A percentile compares a stretch with the other conserved stretches of the same genome.
Conservation (phyloP, 805 yeast genomes). For the Saccharomycopsis selenospora region DNA sequence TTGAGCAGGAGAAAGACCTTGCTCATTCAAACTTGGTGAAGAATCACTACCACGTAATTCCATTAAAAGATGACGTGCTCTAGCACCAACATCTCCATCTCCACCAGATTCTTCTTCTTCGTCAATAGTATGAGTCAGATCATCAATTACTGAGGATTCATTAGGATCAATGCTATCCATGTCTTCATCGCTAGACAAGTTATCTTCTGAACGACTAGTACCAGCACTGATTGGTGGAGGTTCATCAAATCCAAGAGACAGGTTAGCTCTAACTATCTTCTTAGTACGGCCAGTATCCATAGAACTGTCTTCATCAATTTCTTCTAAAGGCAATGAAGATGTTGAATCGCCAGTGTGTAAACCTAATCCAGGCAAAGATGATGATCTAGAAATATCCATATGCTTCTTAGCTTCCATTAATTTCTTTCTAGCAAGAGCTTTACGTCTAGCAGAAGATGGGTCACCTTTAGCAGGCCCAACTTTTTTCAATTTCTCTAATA, state of each 20-base stretch:
- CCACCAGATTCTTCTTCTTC: constrained; percentile 12
- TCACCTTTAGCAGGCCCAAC: constrained; percentile 42
- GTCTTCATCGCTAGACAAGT: neutral
- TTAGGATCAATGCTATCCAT: neutral
- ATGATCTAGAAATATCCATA: constrained; percentile 16
- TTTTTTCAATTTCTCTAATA: constrained; percentile 74
- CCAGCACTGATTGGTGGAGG: neutral
- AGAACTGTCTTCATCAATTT: neutral
- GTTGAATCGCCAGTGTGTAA: constrained; percentile 4
- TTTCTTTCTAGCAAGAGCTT: constrained; percentile 65
- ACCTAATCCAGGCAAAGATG: constrained; percentile 11
- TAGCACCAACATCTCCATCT: constrained; percentile 41
- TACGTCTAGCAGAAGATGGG: constrained; percentile 63
- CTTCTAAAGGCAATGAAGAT: neutral
- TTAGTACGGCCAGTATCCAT: neutral
- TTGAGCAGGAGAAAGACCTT: constrained; percentile 35
- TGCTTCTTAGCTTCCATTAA: constrained; percentile 35
- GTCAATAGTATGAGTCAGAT: neutral
- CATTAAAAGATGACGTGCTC: constrained; percentile 58
- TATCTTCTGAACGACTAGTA: neutral
- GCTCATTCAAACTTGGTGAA: constrained; percentile 26
- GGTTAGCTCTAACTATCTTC: neutral
- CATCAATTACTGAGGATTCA: constrained; percentile 2
- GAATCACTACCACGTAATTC: constrained; percentile 43
- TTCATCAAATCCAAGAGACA: neutral